Evolutionary conservation across 306 rosid genomes (phyloP).

Genomic region (Herpetospermum pedunculosum): DNA sequence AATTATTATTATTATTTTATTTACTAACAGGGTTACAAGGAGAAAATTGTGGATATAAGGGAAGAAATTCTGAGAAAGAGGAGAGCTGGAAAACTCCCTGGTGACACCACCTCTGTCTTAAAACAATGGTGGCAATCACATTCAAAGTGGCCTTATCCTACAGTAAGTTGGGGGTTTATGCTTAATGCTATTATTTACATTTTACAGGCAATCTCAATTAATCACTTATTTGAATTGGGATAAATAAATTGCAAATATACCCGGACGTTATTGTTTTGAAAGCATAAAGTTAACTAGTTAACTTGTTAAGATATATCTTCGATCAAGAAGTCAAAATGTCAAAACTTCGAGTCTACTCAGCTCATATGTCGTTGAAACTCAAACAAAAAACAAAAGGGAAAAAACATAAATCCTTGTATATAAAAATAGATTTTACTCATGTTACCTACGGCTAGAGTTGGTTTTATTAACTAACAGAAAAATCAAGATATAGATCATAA

Average conservation of each 20-base stretch:
- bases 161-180: conserved; percentile 38
- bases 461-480: background rate
- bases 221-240: background rate
- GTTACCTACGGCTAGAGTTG: background rate
- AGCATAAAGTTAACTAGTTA: too few species aligned
- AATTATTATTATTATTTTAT: too few species aligned
- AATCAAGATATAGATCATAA: background rate
- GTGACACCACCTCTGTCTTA: conserved; percentile 92
- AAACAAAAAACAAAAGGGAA: too few species aligned
- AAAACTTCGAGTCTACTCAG: too few species aligned
- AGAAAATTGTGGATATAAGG: conserved; percentile 89
- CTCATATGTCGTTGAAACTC: too few species aligned
- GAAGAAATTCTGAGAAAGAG: conserved; percentile 97
- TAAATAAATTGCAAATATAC: background rate
- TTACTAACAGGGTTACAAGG: conserved; percentile 64
- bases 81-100: conserved; percentile 98
- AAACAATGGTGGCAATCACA: conserved; percentile 98
- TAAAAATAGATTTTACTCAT: background rate
- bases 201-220: background rate
- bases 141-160: conserved; percentile 97
- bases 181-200: background rate
- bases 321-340: too few species aligned
- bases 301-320: too few species aligned
- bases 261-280: background rate
- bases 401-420: background rate